Evolutionary conservation across 306 rosid genomes (phyloP), one percentile per base, ranked within the genome.

Genomic region (Cicer cuneatum): DNA sequence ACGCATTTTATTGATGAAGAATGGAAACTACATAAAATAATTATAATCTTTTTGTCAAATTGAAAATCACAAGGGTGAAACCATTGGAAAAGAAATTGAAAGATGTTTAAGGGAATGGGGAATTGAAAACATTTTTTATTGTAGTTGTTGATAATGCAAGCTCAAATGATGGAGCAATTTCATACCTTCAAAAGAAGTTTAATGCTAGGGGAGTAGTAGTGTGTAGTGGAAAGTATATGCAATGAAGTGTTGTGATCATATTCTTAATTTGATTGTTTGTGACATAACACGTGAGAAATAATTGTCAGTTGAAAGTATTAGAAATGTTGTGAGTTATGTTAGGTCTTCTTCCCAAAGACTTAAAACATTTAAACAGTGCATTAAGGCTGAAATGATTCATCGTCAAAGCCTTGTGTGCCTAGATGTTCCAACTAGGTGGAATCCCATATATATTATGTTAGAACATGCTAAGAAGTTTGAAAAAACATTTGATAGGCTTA

Each of bases 1-100:
- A 7, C 41, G 4, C 71, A 66, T 19, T 67, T 67, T 3, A 46
- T 46, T 46, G 43, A 67, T 46, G 58, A 67, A 29, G 24, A 67
- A 7, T 67, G 2, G 8, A 46, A 7, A 47, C 33, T 43, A 11
- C 56, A 66, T 11, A 43, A 66, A 21, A 19, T 18, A 45, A 66
- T 45, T 21, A 6, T 66, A 7, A 45, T 11, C 3, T 43, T 66
- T 45, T 45, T 45, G 56, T 11, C 19, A 6, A 24, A 13, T 67
- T 67, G 58, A 67, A 35, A 67, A 67, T 41, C 58, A 47, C 2
- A 21, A 46, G 1, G 58, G 29, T 24, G 72, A 67, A 7, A 29
- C 43, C 12, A 47, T 29, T 12, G 42, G 24, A 67, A 67, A 56
- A 13, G 29, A 67, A 47, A 46, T 21, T 67, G 57, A 67, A 15